Conservation (phyloP, 768 basidiomycete species). For the Termitomyces sp. region DNA sequence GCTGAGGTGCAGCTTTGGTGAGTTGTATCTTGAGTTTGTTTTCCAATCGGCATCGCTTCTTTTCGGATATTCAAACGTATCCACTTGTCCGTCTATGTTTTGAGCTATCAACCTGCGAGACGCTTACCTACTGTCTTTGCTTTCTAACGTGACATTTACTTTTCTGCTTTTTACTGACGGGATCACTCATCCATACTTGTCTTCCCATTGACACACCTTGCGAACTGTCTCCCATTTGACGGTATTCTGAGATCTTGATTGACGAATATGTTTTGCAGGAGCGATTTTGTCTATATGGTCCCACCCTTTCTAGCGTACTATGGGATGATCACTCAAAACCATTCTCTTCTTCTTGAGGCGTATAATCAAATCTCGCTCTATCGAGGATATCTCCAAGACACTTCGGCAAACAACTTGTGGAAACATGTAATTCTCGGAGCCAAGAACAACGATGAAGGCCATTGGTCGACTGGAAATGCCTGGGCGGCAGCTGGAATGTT, state of each 20-base stretch:
- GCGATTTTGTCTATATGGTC: constrained; percentile 81
- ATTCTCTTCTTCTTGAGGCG: constrained; percentile 56
- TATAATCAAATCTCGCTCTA: constrained; percentile 75
- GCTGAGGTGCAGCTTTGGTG: constrained; percentile 73
- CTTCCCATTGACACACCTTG: not conserved
- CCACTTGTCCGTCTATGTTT: too few relatives aligned
- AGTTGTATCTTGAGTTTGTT: constrained; percentile 17
- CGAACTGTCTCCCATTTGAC: not conserved
- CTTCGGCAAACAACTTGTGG: constrained; percentile 56
- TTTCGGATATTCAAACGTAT: not conserved
- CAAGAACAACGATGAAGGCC: constrained; percentile 53
- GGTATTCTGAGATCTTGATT: not conserved
- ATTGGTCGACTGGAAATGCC: constrained; percentile 86
- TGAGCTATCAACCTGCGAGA: too few relatives aligned
- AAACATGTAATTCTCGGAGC: constrained; percentile 67
- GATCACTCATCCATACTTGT: too few relatives aligned
- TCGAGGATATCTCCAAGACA: constrained; percentile 58
- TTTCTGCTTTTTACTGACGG: too few relatives aligned
- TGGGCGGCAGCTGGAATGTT: constrained; percentile 91
- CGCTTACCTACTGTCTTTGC: too few relatives aligned
- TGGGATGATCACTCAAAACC: constrained; percentile 57
- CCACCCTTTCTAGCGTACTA: constrained; percentile 88
- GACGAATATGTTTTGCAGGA: constrained; percentile 37
- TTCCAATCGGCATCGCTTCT: not conserved
- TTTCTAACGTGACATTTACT: too few relatives aligned